A percentile compares a stretch with the other conserved stretches of the same genome.
Conservation (phyloP, 257 asterid species). For the Solanum neorickii region DNA sequence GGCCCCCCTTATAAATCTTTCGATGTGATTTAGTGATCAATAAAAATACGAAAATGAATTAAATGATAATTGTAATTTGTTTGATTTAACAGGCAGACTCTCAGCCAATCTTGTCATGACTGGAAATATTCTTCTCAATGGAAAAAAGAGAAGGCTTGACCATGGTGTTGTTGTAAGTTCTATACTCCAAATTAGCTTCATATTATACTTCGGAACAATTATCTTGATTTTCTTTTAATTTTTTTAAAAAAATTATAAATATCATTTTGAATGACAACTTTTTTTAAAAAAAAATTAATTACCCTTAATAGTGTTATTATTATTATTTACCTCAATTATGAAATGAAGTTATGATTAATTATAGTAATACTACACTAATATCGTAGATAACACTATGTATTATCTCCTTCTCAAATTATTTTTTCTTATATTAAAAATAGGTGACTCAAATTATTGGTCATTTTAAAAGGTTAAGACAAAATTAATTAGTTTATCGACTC, state of each 20-base stretch:
- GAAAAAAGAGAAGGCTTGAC: constrained; percentile 36
- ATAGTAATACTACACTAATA: not conserved
- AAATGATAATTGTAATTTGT: not conserved
- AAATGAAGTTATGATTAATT: not conserved
- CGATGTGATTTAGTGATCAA: not conserved
- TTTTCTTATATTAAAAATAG: not conserved
- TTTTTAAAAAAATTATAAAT: not conserved
- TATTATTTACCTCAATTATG: not conserved
- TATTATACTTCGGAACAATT: too few species aligned
- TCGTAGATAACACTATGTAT: not conserved
- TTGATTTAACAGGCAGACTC: constrained; percentile 53
- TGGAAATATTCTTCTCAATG: constrained; percentile 55
- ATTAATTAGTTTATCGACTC: not conserved
- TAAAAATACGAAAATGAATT: not conserved
- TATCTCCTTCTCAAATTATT: not conserved
- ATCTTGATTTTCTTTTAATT: not conserved
- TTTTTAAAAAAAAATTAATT: not conserved
- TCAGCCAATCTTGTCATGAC: constrained; percentile 55
- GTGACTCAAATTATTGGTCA: not conserved
- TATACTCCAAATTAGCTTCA: not conserved
- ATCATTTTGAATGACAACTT: not conserved
- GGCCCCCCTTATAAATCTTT: not conserved
- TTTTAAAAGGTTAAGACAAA: not conserved
- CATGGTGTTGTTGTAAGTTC: constrained; percentile 49
- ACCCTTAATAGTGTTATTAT: not conserved